Evolutionary conservation across 2,329 filamentous ascomycete species (phyloP).

Genomic region (Chaetomium sp.): DNA sequence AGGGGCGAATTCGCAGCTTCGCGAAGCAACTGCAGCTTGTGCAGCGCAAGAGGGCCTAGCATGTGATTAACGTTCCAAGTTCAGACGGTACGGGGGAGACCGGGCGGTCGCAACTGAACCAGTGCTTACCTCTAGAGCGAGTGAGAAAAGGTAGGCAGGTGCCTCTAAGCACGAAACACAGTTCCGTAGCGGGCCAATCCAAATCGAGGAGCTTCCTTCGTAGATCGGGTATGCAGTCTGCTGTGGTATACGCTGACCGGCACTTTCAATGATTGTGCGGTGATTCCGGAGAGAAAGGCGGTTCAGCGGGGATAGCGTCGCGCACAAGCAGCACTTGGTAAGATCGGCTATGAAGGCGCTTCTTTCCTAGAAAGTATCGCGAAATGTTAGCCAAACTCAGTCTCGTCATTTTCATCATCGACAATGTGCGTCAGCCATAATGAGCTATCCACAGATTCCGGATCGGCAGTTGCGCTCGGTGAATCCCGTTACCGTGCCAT

Average conservation of each 20-base stretch:
- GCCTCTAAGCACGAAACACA: slow-evolving; percentile 23
- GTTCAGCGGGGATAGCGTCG: neutral
- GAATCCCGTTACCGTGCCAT: neutral
- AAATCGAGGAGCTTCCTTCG: neutral
- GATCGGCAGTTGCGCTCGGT: neutral
- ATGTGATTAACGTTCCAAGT: slow-evolving; percentile 14
- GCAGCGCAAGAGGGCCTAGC: slow-evolving; percentile 6
- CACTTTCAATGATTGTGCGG: neutral
- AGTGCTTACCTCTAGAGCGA: slow-evolving; percentile 20
- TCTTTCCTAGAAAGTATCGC: neutral
- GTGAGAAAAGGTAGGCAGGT: slow-evolving; percentile 7
- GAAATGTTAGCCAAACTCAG: slow-evolving; percentile 3
- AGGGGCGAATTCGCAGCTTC: slow-evolving; percentile 6
- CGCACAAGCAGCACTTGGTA: neutral
- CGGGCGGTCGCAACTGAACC: neutral
- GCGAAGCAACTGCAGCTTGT: neutral
- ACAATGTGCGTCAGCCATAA: neutral
- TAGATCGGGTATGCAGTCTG: neutral
- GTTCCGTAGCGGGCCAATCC: slow-evolving; percentile 14
- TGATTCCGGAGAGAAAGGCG: neutral
- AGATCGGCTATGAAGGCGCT: neutral
- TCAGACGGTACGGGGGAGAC: neutral
- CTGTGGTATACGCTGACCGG: neutral
- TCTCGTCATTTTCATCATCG: neutral
- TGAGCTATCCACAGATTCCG: neutral